Base-by-base conservation (phyloP, 768 basidiomycete species). In the Lactifluus echinatus region DNA sequence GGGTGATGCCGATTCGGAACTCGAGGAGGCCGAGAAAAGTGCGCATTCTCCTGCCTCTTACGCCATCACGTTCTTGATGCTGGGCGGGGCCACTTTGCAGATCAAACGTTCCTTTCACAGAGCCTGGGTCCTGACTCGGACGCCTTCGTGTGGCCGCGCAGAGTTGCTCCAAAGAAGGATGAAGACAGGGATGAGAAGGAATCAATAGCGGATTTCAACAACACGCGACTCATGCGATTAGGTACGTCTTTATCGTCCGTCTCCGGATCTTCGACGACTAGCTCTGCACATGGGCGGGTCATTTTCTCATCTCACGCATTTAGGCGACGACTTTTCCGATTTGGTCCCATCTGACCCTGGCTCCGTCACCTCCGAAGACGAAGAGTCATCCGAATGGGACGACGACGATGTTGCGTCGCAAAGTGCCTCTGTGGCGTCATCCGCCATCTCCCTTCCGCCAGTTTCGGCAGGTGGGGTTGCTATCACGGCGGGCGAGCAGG, bases 71-170 rank as follows among this genome's bases (percentile, higher is more conserved):
- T 24, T 26, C 43, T 10, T 34, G 14, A 43, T 11, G 14, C 39
- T 58, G 11, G 50, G 19, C 37, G 11, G 10, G 19, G 24, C 23
- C 49, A 44, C 36, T 49, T 26, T 43, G 40, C 55, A 84, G 84
- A 75, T 59, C 83, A 82, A 68, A 75, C 74, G 29, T 70, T 71
- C 8, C 68, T 73, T 34, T 73, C 72, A 50, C 69, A 71, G 23
- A 67, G 74, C 37, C 72, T 93, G 28, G 93, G 93, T n/a, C 66
- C 74, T 11, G 80, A 79, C 50, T 82, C 84, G 2, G 85, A 89
- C 64, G 93, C 89, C 0, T 78, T 87, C 51, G 76, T 93, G 48
- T 96, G 90, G 92, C 89, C 91, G 1, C 68, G 67, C n/a, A 73
- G 73, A n/a, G 73, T 71, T 48, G 42, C 31, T 11, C 50, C 24